These are phyloP conservation scores for Lachnum nothofagi DNA, from an alignment of 2,329 filamentous ascomycete species.

Conservation along the genomic window DNA sequence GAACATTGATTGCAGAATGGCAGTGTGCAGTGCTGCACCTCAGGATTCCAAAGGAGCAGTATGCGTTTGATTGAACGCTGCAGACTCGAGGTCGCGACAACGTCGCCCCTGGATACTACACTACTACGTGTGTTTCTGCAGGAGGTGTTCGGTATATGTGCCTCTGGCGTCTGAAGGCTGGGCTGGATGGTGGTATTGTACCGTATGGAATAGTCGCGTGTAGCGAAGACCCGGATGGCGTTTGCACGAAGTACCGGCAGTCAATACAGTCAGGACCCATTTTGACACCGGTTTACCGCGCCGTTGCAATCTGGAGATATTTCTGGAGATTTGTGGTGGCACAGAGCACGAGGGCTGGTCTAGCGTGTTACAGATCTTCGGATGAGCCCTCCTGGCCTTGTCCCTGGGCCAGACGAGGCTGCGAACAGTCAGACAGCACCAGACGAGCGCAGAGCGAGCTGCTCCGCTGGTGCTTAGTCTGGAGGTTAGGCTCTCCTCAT, in stretches of 20 bases:
- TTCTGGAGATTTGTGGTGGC: constrained; percentile 3
- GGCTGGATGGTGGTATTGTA: neutral
- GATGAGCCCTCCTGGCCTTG: neutral
- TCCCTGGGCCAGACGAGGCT: neutral
- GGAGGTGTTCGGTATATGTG: neutral
- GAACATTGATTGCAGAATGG: neutral
- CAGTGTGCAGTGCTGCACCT: constrained; percentile 1
- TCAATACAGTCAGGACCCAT: neutral
- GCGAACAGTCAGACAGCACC: neutral
- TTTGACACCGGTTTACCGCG: neutral
- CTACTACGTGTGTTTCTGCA: neutral
- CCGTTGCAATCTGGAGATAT: constrained; percentile 1
- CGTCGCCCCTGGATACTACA: neutral
- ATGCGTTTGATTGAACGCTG: constrained; percentile 9
- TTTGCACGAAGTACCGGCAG: neutral
- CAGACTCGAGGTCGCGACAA: constrained; percentile 5
- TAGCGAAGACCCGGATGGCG: neutral
- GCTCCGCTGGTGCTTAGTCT: neutral
- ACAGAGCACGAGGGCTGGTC: neutral
- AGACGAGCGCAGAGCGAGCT: neutral
- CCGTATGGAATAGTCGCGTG: neutral
- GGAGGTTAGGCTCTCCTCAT: neutral
- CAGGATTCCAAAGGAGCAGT: constrained; percentile 2
- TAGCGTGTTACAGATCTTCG: constrained; percentile 1
- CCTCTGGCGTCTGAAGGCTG: neutral